Conservation (phyloP, 73 alveolate species). For the Paraurostyla sp. region DNA sequence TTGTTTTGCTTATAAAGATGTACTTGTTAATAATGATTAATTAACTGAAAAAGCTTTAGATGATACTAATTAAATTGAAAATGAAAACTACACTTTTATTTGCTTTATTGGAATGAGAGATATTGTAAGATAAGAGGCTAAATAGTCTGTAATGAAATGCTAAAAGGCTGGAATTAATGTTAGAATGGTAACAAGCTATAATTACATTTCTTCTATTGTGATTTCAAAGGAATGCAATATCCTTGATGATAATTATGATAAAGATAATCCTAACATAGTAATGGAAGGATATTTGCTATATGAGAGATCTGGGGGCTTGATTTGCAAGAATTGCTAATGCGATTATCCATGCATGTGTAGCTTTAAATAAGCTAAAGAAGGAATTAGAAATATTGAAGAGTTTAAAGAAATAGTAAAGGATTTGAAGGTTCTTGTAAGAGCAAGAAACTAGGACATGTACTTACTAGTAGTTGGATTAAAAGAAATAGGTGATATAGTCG, state of each 20-base stretch:
- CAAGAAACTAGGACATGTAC: slow-evolving; percentile 88
- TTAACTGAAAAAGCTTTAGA: slow-evolving; percentile 54
- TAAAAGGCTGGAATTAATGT: slow-evolving; percentile 93
- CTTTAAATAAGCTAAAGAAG: slow-evolving; percentile 15
- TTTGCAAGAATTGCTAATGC: slow-evolving; percentile 77
- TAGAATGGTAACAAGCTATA: slow-evolving; percentile 98
- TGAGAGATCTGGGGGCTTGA: slow-evolving; percentile 86
- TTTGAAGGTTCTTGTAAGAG: slow-evolving; percentile 83
- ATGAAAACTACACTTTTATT: slow-evolving; percentile 75
- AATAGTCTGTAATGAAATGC: slow-evolving; percentile 87
- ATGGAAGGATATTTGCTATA: slow-evolving; percentile 85
- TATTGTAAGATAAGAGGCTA: slow-evolving; percentile 91
- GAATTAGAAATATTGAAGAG: slow-evolving; percentile 17
- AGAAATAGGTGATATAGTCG: slow-evolving; percentile 85
- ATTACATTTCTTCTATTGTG: slow-evolving; percentile 94
- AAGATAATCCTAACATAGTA: not conserved
- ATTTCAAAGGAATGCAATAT: slow-evolving; percentile 96
- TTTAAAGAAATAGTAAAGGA: slow-evolving; percentile 63
- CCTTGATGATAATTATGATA: slow-evolving; percentile 72
- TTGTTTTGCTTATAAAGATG: slow-evolving; percentile 86
- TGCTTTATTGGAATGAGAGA: slow-evolving; percentile 91
- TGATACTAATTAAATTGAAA: slow-evolving; percentile 57
- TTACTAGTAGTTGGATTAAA: slow-evolving; percentile 84
- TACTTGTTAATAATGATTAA: slow-evolving; percentile 63
- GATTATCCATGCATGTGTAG: slow-evolving; percentile 64